Evolutionary conservation across 805 yeast genomes (phyloP), one percentile per base, ranked within the genome.

Genomic region (Lipomyces chichibuensis): DNA sequence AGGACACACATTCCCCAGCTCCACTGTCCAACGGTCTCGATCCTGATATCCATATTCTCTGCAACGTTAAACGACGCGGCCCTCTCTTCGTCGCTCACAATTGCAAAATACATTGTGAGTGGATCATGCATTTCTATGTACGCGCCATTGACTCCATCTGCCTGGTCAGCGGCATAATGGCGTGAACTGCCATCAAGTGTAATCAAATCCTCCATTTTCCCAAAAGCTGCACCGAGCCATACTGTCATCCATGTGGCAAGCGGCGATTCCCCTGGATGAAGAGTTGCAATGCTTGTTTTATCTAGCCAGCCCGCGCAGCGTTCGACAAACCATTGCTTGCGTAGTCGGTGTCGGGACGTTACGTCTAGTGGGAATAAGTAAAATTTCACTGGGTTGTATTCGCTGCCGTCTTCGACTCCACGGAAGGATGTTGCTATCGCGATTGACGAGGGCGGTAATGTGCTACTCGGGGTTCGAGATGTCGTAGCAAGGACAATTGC

Each of bases 21-120:
- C 79, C 80, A 79, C 62, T 75, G 75, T 27, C 83, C 82, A n/a
- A 23, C 64, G 14, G 78, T 70, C 67, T 80, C 83, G 9, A 80
- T 79, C 32, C 83, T 75, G 5, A 80, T 72, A 60, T 80, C 82
- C 55, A 69, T 69, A 13, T 57, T 59, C 25, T 69, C 63, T 2
- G 70, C 66, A 3, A 72, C 6, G 20, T 49, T n/a, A 49, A 72
- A 67, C 32, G 51, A 43, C 13, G 32, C 17, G 13, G 33, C 35
- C 20, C 70, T 62, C 43, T 67, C 65, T 5, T 60, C 60, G 3
- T 65, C 69, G 14, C 53, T 33, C 3, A 65, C 43, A n/a, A 78
- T 61, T 8, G 77, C 77, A 63, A 75, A 80, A 62, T 73, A 78
- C 25, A 76, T 73, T 2, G 82, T 78, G 52, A 80, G 73, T n/a